phyloP scores from a whole-genome alignment of 306 rosid species.

The Castanea sativa region DNA sequence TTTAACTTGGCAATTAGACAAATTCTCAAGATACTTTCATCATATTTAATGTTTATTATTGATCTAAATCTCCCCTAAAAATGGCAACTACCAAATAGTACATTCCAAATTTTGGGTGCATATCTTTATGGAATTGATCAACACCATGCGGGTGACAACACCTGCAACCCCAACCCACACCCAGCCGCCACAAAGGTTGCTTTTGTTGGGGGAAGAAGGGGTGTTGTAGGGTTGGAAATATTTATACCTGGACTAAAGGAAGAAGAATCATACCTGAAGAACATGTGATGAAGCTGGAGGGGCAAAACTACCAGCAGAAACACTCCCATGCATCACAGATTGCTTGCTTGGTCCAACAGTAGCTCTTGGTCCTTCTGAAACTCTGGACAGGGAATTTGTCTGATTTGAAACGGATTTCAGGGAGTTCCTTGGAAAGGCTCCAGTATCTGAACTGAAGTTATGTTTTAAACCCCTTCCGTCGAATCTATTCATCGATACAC shows the following conservation, averaged over 20 bases:
- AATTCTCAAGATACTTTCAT: neutral
- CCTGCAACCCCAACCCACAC: neutral
- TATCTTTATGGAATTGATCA: neutral
- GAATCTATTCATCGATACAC: constrained; percentile 54
- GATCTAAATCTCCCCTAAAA: neutral
- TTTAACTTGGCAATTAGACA: neutral
- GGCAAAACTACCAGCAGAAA: constrained; percentile 54
- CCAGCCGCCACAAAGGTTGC: neutral
- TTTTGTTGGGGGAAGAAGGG: neutral
- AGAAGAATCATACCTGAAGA: constrained; percentile 48
- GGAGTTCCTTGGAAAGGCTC: constrained; percentile 56
- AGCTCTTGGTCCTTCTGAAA: constrained; percentile 63
- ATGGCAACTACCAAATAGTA: neutral
- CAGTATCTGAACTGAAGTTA: constrained; percentile 57
- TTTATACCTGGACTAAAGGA: neutral
- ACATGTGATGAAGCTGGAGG: constrained; percentile 48
- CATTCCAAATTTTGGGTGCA: neutral
- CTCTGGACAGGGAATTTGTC: constrained; percentile 55
- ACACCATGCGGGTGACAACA: neutral
- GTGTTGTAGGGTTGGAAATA: neutral
- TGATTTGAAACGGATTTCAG: constrained; percentile 50
- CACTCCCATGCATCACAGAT: constrained; percentile 42
- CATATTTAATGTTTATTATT: neutral
- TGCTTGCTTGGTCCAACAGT: constrained; percentile 60
- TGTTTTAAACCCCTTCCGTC: constrained; percentile 68